Base-by-base conservation (phyloP, 805 yeast genomes). In the Metschnikowia similis region DNA sequence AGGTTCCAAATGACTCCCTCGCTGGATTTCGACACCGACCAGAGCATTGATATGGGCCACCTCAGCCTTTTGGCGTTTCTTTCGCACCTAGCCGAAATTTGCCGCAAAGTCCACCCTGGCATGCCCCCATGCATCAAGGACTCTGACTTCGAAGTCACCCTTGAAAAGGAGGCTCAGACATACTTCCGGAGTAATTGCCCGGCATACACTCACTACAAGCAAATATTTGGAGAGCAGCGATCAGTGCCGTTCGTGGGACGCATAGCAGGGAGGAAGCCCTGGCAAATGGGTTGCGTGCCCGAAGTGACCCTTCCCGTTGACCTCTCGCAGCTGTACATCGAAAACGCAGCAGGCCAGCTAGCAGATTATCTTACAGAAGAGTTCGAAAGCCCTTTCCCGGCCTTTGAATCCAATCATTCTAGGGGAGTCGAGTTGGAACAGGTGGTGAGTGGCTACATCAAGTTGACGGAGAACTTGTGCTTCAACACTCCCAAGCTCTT, bases 141-240 rank as follows among this genome's bases (percentile, higher is more conserved):
- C 37, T 45, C 49, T 2, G 57, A 54, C 50, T 53, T 54, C 27
- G 48, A 52, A n/a, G 45, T 47, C n/a, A 35, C 46, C 36, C 29
- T 46, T 34, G 45, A 47, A 14, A 35, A 37, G 21, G 48, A 45
- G 8, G 14, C 48, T 5, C 49, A 47, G 35, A 49, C 35, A 14
- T 45, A 45, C 21, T 40, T 49, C 29, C 30, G 41, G 16, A 31
- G 32, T 2, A 47, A 40, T 8, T 54, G 57, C 29, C 48, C 48
- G 8, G 57, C 56, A 8, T 31, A 52, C 8, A 40, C 38, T 9
- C 35, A 37, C 21, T 54, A 53, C 39, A 54, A 53, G 28, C 40
- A 38, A 1, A 27, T 50, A 4, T 53, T 54, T 39, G 52, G 51
- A 1, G 48, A 11, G 8, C 4, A 39, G 9, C 14, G 26, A 14